These are phyloP conservation scores for Blastobotrys elegans DNA, from an alignment of 1,139 yeast genomes.

Conservation along the genomic window DNA sequence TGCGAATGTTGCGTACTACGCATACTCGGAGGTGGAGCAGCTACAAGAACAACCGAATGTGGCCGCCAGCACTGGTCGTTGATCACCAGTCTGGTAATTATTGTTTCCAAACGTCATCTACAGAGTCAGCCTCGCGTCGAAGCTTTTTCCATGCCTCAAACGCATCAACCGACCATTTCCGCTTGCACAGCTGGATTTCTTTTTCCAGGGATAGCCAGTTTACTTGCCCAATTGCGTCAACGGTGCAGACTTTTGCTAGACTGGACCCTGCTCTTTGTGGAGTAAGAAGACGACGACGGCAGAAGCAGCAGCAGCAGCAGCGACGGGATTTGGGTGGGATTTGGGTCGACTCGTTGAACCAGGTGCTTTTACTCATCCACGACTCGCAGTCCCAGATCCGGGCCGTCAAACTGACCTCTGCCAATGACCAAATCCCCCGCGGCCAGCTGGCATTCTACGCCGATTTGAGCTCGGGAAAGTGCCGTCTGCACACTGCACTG, in stretches of 20 bases:
- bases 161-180: slow-evolving; percentile 13
- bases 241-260: slow-evolving; percentile 18
- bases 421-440: slow-evolving; percentile 28
- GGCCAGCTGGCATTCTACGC: slow-evolving; percentile 29
- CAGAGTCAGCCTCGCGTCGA: background rate
- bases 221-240: slow-evolving; percentile 19
- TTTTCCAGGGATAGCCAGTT: slow-evolving; percentile 12
- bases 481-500: background rate
- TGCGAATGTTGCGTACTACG: background rate
- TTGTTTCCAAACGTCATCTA: background rate
- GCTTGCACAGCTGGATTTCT: slow-evolving; percentile 21
- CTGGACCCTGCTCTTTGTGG: slow-evolving; percentile 6
- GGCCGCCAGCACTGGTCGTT: slow-evolving; percentile 5
- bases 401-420: slow-evolving; percentile 31
- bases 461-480: background rate
- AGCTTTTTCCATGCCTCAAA: slow-evolving; percentile 3
- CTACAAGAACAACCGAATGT: background rate
- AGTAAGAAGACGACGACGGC: no score
- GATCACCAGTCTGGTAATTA: background rate
- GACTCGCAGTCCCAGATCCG: slow-evolving; percentile 26
- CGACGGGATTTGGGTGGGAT: slow-evolving; percentile 16
- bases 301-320: background rate
- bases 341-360: slow-evolving; percentile 15
- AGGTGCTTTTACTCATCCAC: slow-evolving; percentile 21
- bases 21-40: background rate